A percentile compares a stretch with the other conserved stretches of the same genome.
phyloP scores from a whole-genome alignment of 345 rosid genomes.

The Citrus glauca region DNA sequence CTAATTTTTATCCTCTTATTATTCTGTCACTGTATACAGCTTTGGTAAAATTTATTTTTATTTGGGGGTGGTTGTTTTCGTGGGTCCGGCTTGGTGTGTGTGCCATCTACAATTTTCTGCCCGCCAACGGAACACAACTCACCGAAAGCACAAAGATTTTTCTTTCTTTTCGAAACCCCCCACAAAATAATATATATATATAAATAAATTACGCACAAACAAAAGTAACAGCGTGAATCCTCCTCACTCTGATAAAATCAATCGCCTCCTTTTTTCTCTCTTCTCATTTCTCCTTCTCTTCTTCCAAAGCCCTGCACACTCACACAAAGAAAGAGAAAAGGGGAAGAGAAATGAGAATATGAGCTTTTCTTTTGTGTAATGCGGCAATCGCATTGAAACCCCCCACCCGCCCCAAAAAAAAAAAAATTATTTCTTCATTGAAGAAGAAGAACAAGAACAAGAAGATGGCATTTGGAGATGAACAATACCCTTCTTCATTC shows the following conservation, averaged over 20 bases:
- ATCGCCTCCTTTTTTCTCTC: conserved; percentile 24
- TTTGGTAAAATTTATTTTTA: background rate
- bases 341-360: conserved; percentile 25
- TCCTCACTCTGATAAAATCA: conserved; percentile 46
- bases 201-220: background rate
- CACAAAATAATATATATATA: background rate
- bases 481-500: conserved; percentile 25
- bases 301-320: conserved; percentile 14
- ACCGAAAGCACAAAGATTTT: conserved; percentile 40
- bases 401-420: background rate
- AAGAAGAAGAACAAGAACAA: conserved; percentile 47
- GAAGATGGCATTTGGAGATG: conserved; percentile 16
- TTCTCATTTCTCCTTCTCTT: conserved; percentile 20
- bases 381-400: conserved; percentile 23
- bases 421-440: conserved; percentile 28
- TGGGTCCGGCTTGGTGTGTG: conserved; percentile 48
- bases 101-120: conserved; percentile 33
- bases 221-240: conserved; percentile 52
- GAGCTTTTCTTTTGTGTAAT: conserved; percentile 23
- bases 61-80: conserved; percentile 20
- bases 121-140: conserved; percentile 28
- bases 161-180: conserved; percentile 7
- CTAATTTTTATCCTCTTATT: background rate
- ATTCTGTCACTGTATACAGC: background rate
- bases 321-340: conserved; percentile 10